Evolutionary conservation across 805 yeast species (phyloP), one percentile per base, ranked within the genome.

Genomic region (Komagataella populi): DNA sequence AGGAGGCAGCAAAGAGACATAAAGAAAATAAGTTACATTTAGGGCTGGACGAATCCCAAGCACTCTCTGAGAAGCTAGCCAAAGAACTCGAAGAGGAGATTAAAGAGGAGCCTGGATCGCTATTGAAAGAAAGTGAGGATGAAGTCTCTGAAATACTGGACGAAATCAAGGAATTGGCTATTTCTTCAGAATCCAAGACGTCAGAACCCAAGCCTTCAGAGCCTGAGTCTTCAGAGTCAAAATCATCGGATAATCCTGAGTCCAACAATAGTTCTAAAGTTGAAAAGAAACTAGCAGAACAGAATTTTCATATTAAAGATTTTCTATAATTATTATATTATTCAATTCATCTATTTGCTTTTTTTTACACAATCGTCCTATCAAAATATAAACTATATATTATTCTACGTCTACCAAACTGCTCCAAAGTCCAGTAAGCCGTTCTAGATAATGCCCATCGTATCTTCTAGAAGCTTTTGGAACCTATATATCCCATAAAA

Each of bases 1-100:
- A 59, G 36, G 57, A 57, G 6, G 65, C 63, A 7, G 55, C 60
- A 45, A 53, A 55, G 45, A 48, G 54, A 48, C 23, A 45, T 50
- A 46, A 46, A 50, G 48, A 22, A 46, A 53, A 55, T 3, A 30
- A 10, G 14, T 30, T 30, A 30, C 14, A 14, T 10, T 30, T 30
- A 30, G 39, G 39, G 12, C 14, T 30, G 14, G 39, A 30, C 39
- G 39, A 30, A 30, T 10, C 39, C 39, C 39, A 30, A 30, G 39
- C 39, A 30, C 39, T 30, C 14, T 30, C 39, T 30, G n/a, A 30
- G 14, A 30, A 30, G 39, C 14, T 30, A 10, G 39, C 39, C 39
- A 30, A 30, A 30, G 39, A 30, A 30, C 10, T 30, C 14, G 39
- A 30, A 14, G 6, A 30, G 5, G 39, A 30, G 10, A 30, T 30